Evolutionary conservation across 306 rosid species (phyloP).

Genomic region (apple (Malus domestica)): ASM211411v1 NC_041790.1:3564001-3564500

Average conservation of each 20-base stretch:
- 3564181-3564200: not conserved
- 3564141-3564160: not conserved
- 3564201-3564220: too few relatives aligned
- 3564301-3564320: not conserved
- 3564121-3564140: too few relatives aligned
- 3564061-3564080: too few relatives aligned
- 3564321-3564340: not conserved
- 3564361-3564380: not conserved
- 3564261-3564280: not conserved
- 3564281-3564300: not conserved
- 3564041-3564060: not conserved
- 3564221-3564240: not conserved
- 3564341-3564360: not conserved
- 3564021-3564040: not conserved
- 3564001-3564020: too few relatives aligned
- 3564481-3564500: slow-evolving; percentile 5
- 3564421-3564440: not conserved
- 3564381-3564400: not conserved
- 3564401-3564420: not conserved
- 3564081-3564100: too few relatives aligned
- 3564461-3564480: not conserved
- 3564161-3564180: not conserved
- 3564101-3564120: not conserved
- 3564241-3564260: not conserved
- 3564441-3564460: not conserved